phyloP scores from a whole-genome alignment of 148 eudicot genomes.

The Rhododendron griersonianum region DNA sequence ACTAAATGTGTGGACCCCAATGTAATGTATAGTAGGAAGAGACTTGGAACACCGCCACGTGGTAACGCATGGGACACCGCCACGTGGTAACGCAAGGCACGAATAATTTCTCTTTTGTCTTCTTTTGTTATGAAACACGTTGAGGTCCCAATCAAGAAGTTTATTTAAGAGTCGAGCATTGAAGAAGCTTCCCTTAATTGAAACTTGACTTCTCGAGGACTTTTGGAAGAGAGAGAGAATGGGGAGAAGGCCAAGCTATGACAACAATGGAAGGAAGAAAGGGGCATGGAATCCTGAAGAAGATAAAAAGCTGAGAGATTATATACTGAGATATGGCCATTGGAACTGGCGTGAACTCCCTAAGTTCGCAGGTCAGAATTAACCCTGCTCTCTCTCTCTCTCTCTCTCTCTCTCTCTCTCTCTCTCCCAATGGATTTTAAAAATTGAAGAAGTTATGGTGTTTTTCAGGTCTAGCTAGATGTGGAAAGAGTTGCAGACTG shows the following conservation, averaged over 20 bases:
- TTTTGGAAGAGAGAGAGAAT: conserved; percentile 16
- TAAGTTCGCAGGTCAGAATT: conserved; percentile 31
- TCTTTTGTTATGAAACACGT: neutral
- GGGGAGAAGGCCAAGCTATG: conserved; percentile 36
- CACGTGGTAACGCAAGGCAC: no score
- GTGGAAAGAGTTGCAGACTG: conserved; percentile 19
- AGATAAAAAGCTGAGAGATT: conserved; percentile 21
- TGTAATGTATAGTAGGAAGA: no score
- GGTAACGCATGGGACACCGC: no score
- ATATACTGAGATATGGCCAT: conserved; percentile 30
- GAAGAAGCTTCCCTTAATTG: neutral
- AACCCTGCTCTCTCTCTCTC: neutral
- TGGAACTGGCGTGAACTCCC: conserved; percentile 49
- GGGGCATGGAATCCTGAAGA: conserved; percentile 40
- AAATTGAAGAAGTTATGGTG: neutral
- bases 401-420: neutral
- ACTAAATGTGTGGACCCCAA: no score
- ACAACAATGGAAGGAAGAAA: conserved; percentile 38
- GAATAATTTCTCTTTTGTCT: neutral
- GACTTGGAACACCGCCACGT: no score
- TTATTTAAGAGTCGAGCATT: neutral
- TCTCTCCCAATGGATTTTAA: neutral
- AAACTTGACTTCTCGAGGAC: neutral
- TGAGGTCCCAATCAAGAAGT: neutral
- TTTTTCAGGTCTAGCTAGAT: conserved; percentile 32